phyloP scores from a whole-genome alignment of 371 early-diverging fungal genomes.

The Mucor piriformis region DNA sequence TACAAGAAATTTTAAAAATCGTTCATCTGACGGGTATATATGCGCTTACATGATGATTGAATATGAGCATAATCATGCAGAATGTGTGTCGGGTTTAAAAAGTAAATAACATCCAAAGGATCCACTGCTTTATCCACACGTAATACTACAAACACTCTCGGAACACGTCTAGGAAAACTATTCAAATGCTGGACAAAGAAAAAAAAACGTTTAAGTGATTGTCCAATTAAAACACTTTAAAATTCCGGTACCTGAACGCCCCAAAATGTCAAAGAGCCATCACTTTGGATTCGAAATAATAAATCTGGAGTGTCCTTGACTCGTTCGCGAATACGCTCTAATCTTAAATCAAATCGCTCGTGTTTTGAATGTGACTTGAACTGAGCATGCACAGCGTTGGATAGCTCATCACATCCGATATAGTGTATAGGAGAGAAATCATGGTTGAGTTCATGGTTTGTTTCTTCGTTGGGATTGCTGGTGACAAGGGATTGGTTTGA shows the following conservation, averaged over 20 bases:
- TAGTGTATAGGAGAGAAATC: slow-evolving; percentile 65
- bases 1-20: background rate
- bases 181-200: slow-evolving; percentile 50
- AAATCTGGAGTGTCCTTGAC: slow-evolving; percentile 80
- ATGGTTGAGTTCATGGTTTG: slow-evolving; percentile 10
- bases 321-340: slow-evolving; percentile 59
- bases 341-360: slow-evolving; percentile 36
- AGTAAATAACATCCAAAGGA: slow-evolving; percentile 59
- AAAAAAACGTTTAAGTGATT: background rate
- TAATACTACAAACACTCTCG: slow-evolving; percentile 70
- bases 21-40: background rate
- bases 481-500: slow-evolving; percentile 72
- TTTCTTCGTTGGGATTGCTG: slow-evolving; percentile 26
- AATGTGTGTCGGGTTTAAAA: slow-evolving; percentile 58
- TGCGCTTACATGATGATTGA: slow-evolving; percentile 44
- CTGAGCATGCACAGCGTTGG: slow-evolving; percentile 47
- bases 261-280: slow-evolving; percentile 81
- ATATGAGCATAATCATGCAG: slow-evolving; percentile 59
- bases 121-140: slow-evolving; percentile 65
- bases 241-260: slow-evolving; percentile 62
- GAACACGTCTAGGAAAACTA: slow-evolving; percentile 61
- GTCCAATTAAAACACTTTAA: background rate
- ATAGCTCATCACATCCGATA: slow-evolving; percentile 62
- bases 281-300: slow-evolving; percentile 68
- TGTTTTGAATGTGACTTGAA: slow-evolving; percentile 35